phyloP scores from a whole-genome alignment of 495 filamentous ascomycete genomes.

The Neurospora intermedia region DNA sequence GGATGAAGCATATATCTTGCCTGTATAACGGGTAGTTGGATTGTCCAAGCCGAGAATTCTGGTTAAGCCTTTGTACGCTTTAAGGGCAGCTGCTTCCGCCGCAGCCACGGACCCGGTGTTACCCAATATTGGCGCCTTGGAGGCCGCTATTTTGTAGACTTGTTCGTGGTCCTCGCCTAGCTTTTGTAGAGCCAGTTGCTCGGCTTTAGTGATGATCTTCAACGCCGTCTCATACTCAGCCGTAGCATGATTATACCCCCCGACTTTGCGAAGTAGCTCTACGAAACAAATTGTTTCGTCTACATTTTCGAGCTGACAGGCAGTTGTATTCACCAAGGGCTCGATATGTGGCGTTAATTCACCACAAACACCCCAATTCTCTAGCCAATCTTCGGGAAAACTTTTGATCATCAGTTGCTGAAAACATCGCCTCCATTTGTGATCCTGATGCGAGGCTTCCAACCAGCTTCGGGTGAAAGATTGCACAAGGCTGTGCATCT shows the following conservation, averaged over 20 bases:
- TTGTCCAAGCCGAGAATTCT: not conserved
- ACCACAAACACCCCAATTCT: not conserved
- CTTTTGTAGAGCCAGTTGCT: too few relatives aligned
- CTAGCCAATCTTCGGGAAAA: fast-evolving
- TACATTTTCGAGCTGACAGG: not conserved
- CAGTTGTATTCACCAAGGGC: not conserved
- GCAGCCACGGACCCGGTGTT: too few relatives aligned
- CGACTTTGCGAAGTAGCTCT: too few relatives aligned
- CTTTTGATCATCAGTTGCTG: not conserved
- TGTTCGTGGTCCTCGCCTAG: not conserved
- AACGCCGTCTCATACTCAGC: too few relatives aligned
- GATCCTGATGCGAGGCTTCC: not conserved
- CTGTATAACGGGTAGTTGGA: not conserved
- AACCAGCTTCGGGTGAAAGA: not conserved
- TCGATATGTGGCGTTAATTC: not conserved
- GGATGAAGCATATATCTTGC: not conserved
- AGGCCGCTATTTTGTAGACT: not conserved
- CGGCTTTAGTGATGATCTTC: too few relatives aligned
- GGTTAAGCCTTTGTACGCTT: not conserved
- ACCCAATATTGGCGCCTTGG: not conserved
- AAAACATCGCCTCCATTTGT: not conserved
- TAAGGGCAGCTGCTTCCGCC: not conserved
- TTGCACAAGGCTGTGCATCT: not conserved
- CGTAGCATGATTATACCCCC: fast-evolving
- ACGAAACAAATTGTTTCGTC: too few relatives aligned